Percentiles rank a stretch among this genome's conserved stretches.
Evolutionary conservation across 75 land plant genomes (phyloP).

Genomic region (Cunninghamia lanceolata): DNA sequence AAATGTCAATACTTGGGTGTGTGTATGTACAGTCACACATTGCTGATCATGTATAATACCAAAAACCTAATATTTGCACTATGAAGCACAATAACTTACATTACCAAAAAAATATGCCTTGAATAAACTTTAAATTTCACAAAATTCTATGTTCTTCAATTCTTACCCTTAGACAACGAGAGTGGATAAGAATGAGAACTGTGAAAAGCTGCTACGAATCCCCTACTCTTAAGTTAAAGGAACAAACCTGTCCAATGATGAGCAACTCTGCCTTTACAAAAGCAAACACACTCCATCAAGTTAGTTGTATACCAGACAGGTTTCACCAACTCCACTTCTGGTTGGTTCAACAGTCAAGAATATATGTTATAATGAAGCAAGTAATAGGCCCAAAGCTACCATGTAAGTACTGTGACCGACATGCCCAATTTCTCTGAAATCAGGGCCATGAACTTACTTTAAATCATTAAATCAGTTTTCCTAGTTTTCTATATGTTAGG

Average conservation of each 20-base stretch:
- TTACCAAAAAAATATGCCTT: neutral
- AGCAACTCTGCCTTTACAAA: neutral
- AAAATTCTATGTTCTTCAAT: neutral
- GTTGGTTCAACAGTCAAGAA: neutral
- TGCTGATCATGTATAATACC: neutral
- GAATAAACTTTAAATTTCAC: neutral
- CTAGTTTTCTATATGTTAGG: too few species aligned
- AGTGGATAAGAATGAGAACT: neutral
- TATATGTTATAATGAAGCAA: neutral
- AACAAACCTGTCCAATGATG: neutral
- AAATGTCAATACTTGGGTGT: neutral
- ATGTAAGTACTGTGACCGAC: too few species aligned
- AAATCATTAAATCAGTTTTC: too few species aligned
- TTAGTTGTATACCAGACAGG: neutral
- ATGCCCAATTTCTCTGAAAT: too few species aligned
- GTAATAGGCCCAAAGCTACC: neutral
- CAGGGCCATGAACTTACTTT: too few species aligned
- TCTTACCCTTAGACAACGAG: neutral
- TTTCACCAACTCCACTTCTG: neutral
- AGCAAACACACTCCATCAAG: neutral
- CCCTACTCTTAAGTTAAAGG: neutral
- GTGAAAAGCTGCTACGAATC: neutral
- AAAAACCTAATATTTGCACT: neutral
- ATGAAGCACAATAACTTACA: neutral
- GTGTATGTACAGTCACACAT: neutral